Conservation (phyloP, 1,284 basidiomycete species). For the Cystobasidium sp. region DNA sequence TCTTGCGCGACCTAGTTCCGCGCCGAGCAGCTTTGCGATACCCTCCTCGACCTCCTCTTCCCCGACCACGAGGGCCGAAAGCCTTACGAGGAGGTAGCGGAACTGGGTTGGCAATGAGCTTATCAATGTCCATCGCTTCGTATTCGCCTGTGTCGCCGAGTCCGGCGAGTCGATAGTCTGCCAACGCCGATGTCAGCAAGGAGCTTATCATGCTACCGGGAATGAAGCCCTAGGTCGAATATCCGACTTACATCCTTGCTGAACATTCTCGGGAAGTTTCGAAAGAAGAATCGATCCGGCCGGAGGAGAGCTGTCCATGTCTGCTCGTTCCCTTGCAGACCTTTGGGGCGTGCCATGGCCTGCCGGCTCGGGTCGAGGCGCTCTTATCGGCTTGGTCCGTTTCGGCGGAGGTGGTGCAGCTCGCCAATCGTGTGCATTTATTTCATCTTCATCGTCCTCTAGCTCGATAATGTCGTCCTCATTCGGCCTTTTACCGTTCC, state of each 20-base stretch:
- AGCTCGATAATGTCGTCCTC: slow-evolving; percentile 22
- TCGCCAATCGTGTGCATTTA: not conserved
- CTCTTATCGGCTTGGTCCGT: slow-evolving; percentile 2
- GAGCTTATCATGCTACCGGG: not conserved
- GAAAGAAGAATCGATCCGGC: slow-evolving; percentile 22
- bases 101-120: not conserved
- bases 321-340: not conserved
- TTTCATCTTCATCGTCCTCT: not conserved
- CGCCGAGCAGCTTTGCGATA: not conserved
- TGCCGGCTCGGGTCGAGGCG: not conserved
- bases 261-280: slow-evolving; percentile 16
- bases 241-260: slow-evolving; percentile 21
- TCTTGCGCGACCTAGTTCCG: no score
- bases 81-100: not conserved
- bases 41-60: not conserved
- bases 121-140: not conserved
- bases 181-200: not conserved
- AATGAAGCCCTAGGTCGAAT: not conserved
- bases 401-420: not conserved
- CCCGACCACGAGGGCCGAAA: not conserved
- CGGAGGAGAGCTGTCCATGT: slow-evolving; percentile 22
- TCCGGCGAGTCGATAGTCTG: slow-evolving; percentile 30
- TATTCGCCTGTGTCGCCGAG: slow-evolving; percentile 11
- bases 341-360: not conserved
- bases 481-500: not conserved